Conservation (phyloP, 192 early-diverging fungal genomes). For the Umbelopsis isabellina region DNA sequence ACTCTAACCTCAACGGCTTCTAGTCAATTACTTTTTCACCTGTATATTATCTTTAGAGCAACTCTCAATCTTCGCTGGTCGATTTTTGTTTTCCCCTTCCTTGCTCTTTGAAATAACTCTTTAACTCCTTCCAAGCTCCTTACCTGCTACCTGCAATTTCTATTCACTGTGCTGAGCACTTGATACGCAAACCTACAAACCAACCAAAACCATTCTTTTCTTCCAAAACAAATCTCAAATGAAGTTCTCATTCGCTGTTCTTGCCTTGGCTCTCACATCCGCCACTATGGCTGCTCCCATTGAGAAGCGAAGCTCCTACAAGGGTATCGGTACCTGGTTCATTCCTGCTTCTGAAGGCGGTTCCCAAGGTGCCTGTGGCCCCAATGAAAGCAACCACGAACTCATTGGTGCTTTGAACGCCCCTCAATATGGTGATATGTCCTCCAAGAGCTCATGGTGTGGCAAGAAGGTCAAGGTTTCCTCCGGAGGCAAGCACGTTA, state of each 20-base stretch:
- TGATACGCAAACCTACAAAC: neutral
- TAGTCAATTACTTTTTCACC: constrained; percentile 4
- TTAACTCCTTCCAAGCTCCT: neutral
- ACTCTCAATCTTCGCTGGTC: constrained; percentile 14
- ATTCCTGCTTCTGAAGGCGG: constrained; percentile 38
- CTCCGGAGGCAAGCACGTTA: constrained; percentile 37
- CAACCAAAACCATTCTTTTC: neutral
- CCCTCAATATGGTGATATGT: constrained; percentile 38
- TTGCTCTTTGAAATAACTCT: neutral
- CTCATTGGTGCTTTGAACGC: constrained; percentile 38
- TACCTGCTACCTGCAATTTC: neutral
- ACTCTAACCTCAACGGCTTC: constrained; percentile 17
- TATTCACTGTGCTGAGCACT: constrained; percentile 12
- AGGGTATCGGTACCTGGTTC: constrained; percentile 38
- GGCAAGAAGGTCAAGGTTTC: constrained; percentile 38
- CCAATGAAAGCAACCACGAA: constrained; percentile 24
- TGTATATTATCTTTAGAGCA: constrained; percentile 21
- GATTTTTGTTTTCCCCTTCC: neutral
- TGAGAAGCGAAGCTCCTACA: neutral
- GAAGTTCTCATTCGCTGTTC: constrained; percentile 7
- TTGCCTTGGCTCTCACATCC: constrained; percentile 1
- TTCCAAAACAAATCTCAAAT: neutral
- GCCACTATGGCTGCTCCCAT: constrained; percentile 7
- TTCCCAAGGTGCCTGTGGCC: constrained; percentile 35
- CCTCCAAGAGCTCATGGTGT: constrained; percentile 36